These are phyloP conservation scores for Madurella fahalii DNA, from an alignment of 2,329 filamentous ascomycete species.

Conservation along the genomic window DNA sequence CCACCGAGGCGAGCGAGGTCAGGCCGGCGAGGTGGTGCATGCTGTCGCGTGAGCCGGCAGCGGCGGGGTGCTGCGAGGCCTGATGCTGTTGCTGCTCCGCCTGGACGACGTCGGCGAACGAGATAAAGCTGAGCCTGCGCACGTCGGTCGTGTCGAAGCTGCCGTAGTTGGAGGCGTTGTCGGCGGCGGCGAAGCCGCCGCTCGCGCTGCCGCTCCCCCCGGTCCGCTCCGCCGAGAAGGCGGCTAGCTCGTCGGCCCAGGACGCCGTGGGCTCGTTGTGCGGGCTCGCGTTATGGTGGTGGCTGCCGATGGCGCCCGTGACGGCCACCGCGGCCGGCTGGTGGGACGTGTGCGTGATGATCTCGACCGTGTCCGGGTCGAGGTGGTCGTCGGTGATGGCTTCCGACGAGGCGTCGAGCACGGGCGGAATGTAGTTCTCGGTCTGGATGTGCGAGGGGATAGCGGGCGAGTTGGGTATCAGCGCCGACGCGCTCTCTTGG, in stretches of 20 bases:
- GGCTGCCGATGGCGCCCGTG: constrained; percentile 39
- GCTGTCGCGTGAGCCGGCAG: constrained; percentile 60
- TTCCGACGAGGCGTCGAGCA: constrained; percentile 84
- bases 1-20: constrained; percentile 52
- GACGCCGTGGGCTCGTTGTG: constrained; percentile 39
- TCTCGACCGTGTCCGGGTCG: constrained; percentile 86
- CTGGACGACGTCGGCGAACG: constrained; percentile 92
- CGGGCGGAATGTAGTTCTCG: constrained; percentile 88
- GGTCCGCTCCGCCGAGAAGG: constrained; percentile 43
- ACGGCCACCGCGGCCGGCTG: constrained; percentile 72
- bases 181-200: constrained; percentile 29
- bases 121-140: constrained; percentile 86
- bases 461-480: constrained; percentile 72
- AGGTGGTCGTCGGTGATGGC: constrained; percentile 85
- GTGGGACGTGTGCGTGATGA: constrained; percentile 81
- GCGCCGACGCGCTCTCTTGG: constrained; percentile 63
- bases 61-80: constrained; percentile 19
- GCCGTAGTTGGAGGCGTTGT: constrained; percentile 70
- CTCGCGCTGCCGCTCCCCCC: constrained; percentile 28
- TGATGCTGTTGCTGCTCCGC: constrained; percentile 54
- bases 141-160: constrained; percentile 74
- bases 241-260: constrained; percentile 56
- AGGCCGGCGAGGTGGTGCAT: constrained; percentile 66
- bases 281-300: constrained; percentile 30
- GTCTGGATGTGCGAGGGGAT: constrained; percentile 91